A percentile compares a stretch with the other conserved stretches of the same genome.
phyloP scores from a whole-genome alignment of 2,329 filamentous ascomycete species.

The Endoconidiophora polonica region DNA sequence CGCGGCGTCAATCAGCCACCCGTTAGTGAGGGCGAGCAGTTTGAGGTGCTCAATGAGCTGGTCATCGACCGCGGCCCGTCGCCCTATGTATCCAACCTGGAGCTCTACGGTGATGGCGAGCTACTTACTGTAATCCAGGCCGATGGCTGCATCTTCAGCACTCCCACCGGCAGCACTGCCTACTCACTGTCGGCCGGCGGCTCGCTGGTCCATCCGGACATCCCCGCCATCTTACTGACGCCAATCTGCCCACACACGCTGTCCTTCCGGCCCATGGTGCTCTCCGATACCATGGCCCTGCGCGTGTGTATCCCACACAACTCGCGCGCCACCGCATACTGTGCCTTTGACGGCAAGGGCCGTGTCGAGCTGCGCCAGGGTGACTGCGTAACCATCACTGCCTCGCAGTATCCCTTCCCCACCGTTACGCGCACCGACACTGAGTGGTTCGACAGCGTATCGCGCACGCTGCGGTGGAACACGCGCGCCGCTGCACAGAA shows the following conservation, averaged over 20 bases:
- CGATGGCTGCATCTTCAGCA: constrained; percentile 95
- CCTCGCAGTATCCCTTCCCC: constrained; percentile 91
- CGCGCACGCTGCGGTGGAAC: constrained; percentile 87
- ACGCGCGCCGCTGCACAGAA: constrained; percentile 84
- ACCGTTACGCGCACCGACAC: constrained; percentile 79
- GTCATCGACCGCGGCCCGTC: constrained; percentile 95
- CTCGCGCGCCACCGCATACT: constrained; percentile 86
- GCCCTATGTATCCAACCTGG: constrained; percentile 90
- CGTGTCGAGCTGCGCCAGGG: constrained; percentile 84
- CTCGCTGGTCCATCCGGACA: constrained; percentile 88
- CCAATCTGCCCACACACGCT: constrained; percentile 96
- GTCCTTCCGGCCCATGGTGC: constrained; percentile 93
- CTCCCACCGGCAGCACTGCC: constrained; percentile 83
- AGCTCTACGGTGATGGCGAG: constrained; percentile 89
- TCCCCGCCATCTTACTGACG: constrained; percentile 88
- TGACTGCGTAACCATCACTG: constrained; percentile 90
- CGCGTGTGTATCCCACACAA: constrained; percentile 72
- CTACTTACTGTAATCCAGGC: constrained; percentile 90
- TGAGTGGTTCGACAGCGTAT: constrained; percentile 96
- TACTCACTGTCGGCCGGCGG: constrained; percentile 94
- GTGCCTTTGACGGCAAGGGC: constrained; percentile 92
- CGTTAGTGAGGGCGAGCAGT: constrained; percentile 77
- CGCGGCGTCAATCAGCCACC: constrained; percentile 34
- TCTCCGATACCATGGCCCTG: constrained; percentile 85
- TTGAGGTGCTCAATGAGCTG: constrained; percentile 94